Base-by-base conservation (phyloP, 192 early-diverging fungal species). In the Backusella westeae region DNA sequence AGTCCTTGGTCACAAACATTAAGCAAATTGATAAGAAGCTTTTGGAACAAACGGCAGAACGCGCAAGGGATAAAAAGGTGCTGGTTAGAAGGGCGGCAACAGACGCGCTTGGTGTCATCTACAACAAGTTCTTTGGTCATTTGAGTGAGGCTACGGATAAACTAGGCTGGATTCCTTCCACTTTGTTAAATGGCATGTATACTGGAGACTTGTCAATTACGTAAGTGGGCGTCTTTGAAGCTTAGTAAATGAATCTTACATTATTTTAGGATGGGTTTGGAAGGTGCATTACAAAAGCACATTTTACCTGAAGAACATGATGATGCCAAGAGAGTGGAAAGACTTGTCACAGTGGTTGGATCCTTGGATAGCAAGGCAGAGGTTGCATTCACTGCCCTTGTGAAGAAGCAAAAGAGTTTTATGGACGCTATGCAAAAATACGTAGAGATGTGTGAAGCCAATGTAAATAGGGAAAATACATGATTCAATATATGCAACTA, bases 61-160 rank as follows among this genome's bases (percentile, higher is more conserved):
- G 97, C n/a, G 93, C 96, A 84, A 92, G 90, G 68, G 97, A 99
- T 82, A 95, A 95, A 69, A 94, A 94, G 83, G 32, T 8, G 19
- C 67, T 75, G 1, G 88, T 92, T n/a, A 85, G 93, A n/a, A 83
- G 87, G 35, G 94, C 93, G 78, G 95, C 97, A 2, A 91, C 96
- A 71, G 80, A 87, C 0, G 80, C 93, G 2, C 79, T 97, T 7
- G 87, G 93, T 4, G 77, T 81, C 8, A 84, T 97, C 1, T 99
- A 92, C 77, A 89, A 92, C 71, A 80, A 93, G 63, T 88, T 90
- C 26, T 95, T 91, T 70, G 82, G 84, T 1, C 89, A 90, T 78
- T 78, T 80, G 67, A 83, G 88, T n/a, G 89, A 93, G 3, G 85
- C 89, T 2, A 81, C 85, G 32, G 86, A 83, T 23, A 93, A 92